Base-by-base conservation (phyloP, 108 stramenopile species). In the Mayamaea pseudoterrestris region DNA sequence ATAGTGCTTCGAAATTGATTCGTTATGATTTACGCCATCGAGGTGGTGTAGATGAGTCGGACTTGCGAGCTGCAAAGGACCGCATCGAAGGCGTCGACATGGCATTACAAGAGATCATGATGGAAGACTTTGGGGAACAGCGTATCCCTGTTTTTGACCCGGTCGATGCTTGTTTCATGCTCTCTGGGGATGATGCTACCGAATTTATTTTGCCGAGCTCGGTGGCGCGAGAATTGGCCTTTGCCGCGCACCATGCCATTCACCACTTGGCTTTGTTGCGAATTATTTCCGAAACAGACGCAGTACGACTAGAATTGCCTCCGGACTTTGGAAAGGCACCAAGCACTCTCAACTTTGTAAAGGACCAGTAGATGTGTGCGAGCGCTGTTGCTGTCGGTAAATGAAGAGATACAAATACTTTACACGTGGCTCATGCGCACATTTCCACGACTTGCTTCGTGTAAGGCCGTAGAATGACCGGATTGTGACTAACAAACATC, bases 181-280 rank as follows among this genome's bases (percentile, higher is more conserved):
- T 93, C 26, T 68, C 78, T n/a, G 71, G 58, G 24, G 61, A 63
- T 5, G 76, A 75, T 44, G 48, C 55, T 27, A 61, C 60, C 30
- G 82, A 88, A 50, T 69, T 75, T 27, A 41, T 52, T 22, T 47
- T 85, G 24, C 41, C 64, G 1, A 71, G 60, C 25, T 87, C 88
- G 0, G 47, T 87, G n/a, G 73, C 57, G 17, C 57, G 94, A 25
- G 94, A 95, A 55, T 52, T 95, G 13, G 86, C 78, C 9, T 95
- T 95, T 69, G 71, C 62, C 2, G 89, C 84, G 5, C 94, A 95
- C 60, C 94, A 95, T 54, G 82, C 80, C 2, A 84, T 90, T 41
- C 94, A 95, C 72, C 94, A 95, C 61, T 60, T 89, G 74, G 87
- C 90, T 30, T 76, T 91, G 85, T 76, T 91, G 17, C 78, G 75